Percentiles rank a stretch among this genome's conserved stretches.
Evolutionary conservation across 2,329 filamentous ascomycete species (phyloP).

Genomic region (Alternaria longipes): DNA sequence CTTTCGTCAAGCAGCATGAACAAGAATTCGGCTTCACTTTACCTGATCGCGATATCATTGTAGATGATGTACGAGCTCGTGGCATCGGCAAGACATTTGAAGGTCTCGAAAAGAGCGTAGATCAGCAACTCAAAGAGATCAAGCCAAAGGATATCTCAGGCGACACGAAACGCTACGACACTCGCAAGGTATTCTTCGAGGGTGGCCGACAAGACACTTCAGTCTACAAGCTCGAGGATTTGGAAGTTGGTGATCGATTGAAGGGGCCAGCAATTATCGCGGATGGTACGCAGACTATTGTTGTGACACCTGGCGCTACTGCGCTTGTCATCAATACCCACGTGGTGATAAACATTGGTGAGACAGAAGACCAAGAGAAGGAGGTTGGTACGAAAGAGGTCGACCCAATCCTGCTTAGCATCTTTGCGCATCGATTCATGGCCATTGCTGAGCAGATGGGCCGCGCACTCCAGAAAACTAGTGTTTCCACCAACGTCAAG

Average conservation of each 20-base stretch:
- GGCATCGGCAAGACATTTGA: constrained; percentile 90
- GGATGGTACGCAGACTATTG: constrained; percentile 89
- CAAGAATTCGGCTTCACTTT: constrained; percentile 95
- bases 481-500: constrained; percentile 81
- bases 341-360: constrained; percentile 84
- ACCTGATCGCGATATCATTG: constrained; percentile 83
- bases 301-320: constrained; percentile 79
- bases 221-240: constrained; percentile 81
- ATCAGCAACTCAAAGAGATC: constrained; percentile 79
- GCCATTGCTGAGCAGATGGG: constrained; percentile 88
- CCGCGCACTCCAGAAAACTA: constrained; percentile 78
- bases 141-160: constrained; percentile 65
- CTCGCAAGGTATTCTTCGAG: constrained; percentile 81
- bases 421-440: constrained; percentile 87
- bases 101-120: constrained; percentile 80
- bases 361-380: constrained; percentile 60
- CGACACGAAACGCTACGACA: constrained; percentile 71
- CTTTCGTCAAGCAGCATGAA: constrained; percentile 86
- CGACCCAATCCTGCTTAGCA: constrained; percentile 79
- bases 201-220: constrained; percentile 79
- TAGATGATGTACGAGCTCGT: constrained; percentile 87
- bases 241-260: constrained; percentile 76
- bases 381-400: constrained; percentile 65
- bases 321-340: constrained; percentile 85
- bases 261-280: constrained; percentile 85